Conservation (phyloP, 805 yeast species). For the Metschnikowia proteae region DNA sequence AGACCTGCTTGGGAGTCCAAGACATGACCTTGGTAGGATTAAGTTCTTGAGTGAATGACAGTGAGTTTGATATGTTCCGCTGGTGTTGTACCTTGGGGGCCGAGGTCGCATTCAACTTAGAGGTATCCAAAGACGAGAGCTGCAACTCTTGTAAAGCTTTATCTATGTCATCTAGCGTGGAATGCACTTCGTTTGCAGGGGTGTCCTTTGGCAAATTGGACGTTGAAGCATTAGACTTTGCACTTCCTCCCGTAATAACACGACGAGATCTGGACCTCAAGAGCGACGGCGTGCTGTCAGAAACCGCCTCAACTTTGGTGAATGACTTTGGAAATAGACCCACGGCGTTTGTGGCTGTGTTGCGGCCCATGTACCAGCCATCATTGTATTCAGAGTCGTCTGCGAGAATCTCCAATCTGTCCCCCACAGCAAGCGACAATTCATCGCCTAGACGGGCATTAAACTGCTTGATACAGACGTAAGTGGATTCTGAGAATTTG, state of each 20-base stretch:
- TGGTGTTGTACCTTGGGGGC: conserved; percentile 1
- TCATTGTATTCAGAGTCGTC: conserved; percentile 93
- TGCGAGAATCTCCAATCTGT: conserved; percentile 80
- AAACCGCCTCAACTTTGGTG: conserved; percentile 47
- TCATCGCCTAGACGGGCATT: conserved; percentile 88
- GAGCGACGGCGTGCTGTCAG: conserved; percentile 22
- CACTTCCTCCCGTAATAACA: conserved; percentile 21
- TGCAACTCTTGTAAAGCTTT: conserved; percentile 65
- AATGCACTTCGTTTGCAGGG: conserved; percentile 7
- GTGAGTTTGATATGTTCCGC: conserved; percentile 8
- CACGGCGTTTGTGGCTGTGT: conserved; percentile 63
- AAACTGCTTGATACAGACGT: conserved; percentile 78
- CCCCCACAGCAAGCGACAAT: conserved; percentile 74
- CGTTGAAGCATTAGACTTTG: conserved; percentile 8
- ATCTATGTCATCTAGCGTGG: conserved; percentile 64
- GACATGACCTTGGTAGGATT: conserved; percentile 47
- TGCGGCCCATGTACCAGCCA: conserved; percentile 95
- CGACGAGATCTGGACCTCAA: conserved; percentile 54
- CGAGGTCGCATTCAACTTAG: not conserved
- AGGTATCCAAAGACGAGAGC: conserved; percentile 17
- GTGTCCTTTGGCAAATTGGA: conserved; percentile 8
- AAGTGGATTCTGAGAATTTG: conserved; percentile 23
- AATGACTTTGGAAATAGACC: conserved; percentile 92
- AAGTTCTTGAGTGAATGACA: conserved; percentile 25
- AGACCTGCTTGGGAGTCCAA: conserved; percentile 89